Evolutionary conservation across 768 basidiomycete genomes (phyloP).

Genomic region (Trichaptum fuscoviolaceum): DNA sequence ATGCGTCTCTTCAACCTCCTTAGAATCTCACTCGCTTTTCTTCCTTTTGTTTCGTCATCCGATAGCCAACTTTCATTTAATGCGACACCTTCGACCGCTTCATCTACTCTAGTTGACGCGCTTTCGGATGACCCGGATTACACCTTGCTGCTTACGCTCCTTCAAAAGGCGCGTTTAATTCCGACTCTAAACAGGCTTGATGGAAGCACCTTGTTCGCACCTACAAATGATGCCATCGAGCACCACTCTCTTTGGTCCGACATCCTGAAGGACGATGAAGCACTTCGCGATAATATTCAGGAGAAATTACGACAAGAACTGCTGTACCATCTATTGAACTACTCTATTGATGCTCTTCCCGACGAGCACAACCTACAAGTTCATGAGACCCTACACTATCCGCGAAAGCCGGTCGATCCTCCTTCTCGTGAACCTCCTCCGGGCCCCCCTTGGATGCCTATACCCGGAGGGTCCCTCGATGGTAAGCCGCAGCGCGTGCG

Average conservation of each 20-base stretch:
- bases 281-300: conserved; percentile 71
- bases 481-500: conserved; percentile 78
- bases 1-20: conserved; percentile 24
- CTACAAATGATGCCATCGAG: conserved; percentile 86
- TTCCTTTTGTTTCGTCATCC: conserved; percentile 10
- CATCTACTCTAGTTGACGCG: conserved; percentile 70
- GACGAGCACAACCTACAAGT: conserved; percentile 34
- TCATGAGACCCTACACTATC: conserved; percentile 66
- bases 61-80: conserved; percentile 20
- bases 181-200: conserved; percentile 88
- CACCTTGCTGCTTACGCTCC: conserved; percentile 62
- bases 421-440: conserved; percentile 69
- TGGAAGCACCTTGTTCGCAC: conserved; percentile 85
- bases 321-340: conserved; percentile 91
- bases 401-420: conserved; percentile 50
- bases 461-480: conserved; percentile 77
- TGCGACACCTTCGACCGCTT: conserved; percentile 20
- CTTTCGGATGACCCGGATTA: conserved; percentile 76
- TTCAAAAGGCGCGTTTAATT: conserved; percentile 83
- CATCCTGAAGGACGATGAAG: conserved; percentile 33
- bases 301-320: conserved; percentile 84
- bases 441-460: conserved; percentile 80
- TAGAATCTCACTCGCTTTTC: conserved; percentile 9
- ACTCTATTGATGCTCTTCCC: conserved; percentile 49
- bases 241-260: conserved; percentile 40